Percentiles rank a stretch among this genome's conserved stretches.
These are phyloP conservation scores for Crithidia sp. DNA, from an alignment of 208 protist species.

Conservation along the genomic window DNA sequence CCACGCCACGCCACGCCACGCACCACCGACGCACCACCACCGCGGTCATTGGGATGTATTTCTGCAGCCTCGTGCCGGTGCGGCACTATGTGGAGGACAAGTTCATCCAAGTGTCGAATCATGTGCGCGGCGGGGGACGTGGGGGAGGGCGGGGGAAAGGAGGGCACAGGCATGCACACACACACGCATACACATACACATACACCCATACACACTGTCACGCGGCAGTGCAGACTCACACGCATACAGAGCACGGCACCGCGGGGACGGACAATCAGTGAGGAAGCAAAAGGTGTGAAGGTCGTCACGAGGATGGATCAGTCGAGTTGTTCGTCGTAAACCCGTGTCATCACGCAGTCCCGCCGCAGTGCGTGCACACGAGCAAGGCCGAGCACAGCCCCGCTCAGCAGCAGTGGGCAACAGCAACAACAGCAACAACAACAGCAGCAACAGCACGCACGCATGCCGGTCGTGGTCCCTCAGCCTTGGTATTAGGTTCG, in stretches of 20 bases:
- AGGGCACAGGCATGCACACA: background rate
- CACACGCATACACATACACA: background rate
- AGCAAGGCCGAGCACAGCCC: too few species aligned
- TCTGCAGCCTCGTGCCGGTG: too few species aligned
- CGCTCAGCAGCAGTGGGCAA: background rate
- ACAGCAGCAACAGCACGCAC: too few species aligned
- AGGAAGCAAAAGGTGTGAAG: constrained; percentile 1
- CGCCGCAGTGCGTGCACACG: background rate
- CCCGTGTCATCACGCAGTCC: constrained; percentile 31
- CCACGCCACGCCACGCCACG: too few species aligned
- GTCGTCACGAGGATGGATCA: constrained; percentile 21
- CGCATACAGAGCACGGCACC: background rate
- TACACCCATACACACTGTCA: background rate
- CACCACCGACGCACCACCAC: too few species aligned
- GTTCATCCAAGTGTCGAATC: too few species aligned
- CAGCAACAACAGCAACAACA: background rate
- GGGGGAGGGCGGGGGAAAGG: too few species aligned
- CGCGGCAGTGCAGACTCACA: too few species aligned
- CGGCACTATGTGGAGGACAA: too few species aligned
- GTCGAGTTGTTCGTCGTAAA: constrained; percentile 35
- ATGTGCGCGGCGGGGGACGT: too few species aligned
- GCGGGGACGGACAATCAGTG: constrained; percentile 25
- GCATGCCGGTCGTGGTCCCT: too few species aligned
- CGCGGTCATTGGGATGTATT: too few species aligned
- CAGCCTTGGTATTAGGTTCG: constrained; percentile 15